phyloP scores from a whole-genome alignment of 2,329 filamentous ascomycete species.

The Nectriaceae sp. region DNA sequence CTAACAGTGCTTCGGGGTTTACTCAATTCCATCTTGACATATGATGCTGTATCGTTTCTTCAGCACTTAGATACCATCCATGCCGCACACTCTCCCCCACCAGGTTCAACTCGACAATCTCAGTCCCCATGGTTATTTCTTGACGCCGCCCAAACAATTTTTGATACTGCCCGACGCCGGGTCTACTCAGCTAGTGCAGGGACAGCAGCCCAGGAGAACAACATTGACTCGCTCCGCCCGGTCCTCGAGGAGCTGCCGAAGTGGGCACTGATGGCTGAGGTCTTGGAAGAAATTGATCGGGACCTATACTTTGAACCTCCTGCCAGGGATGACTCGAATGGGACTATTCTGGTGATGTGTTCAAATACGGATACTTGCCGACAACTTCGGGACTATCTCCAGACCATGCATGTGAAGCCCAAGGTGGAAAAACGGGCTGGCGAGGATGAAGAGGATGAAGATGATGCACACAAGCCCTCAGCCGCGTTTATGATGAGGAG shows the following conservation, averaged over 20 bases:
- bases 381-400: constrained; percentile 87
- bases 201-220: constrained; percentile 46
- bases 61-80: constrained; percentile 94
- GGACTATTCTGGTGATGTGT: constrained; percentile 96
- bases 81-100: constrained; percentile 84
- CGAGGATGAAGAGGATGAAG: constrained; percentile 46
- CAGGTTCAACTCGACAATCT: constrained; percentile 82
- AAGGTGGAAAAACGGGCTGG: constrained; percentile 44
- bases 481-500: constrained; percentile 88
- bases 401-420: constrained; percentile 80
- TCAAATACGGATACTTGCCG: constrained; percentile 82
- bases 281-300: constrained; percentile 89
- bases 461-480: constrained; percentile 64
- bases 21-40: constrained; percentile 78
- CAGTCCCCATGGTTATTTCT: constrained; percentile 96
- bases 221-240: constrained; percentile 67
- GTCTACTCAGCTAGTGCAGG: constrained; percentile 76
- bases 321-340: constrained; percentile 79
- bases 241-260: constrained; percentile 95
- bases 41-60: constrained; percentile 88
- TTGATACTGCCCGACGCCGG: constrained; percentile 82
- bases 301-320: constrained; percentile 83
- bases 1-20: constrained; percentile 80
- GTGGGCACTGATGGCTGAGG: constrained; percentile 85
- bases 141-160: constrained; percentile 92